These are phyloP conservation scores for Tephrocybe sp. DNA, from an alignment of 768 basidiomycete species.

Conservation along the genomic window DNA sequence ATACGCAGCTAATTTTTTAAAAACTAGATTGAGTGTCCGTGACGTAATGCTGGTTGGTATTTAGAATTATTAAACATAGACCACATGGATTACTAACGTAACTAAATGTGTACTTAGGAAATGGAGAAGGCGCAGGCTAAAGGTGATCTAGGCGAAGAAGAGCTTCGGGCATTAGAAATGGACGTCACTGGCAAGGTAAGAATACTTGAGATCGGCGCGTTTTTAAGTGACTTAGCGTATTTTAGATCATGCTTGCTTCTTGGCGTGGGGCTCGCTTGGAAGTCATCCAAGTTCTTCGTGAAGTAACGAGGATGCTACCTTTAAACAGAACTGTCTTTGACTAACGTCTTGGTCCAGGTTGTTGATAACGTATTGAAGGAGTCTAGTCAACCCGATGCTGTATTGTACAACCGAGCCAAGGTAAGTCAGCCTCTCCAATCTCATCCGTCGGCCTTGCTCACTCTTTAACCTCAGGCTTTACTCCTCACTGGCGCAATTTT, in stretches of 20 bases:
- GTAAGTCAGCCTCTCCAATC: constrained; percentile 32
- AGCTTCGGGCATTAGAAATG: constrained; percentile 82
- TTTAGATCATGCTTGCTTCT: constrained; percentile 88
- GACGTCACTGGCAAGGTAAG: constrained; percentile 88
- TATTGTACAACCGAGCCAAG: constrained; percentile 82
- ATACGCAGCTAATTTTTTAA: constrained; percentile 5
- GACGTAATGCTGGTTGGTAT: constrained; percentile 60
- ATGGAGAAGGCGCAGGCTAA: constrained; percentile 89
- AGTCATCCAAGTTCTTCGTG: constrained; percentile 85
- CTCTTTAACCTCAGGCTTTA: constrained; percentile 54
- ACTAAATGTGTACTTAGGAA: constrained; percentile 38
- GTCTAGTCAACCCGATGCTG: constrained; percentile 63
- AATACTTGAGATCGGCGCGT: not conserved
- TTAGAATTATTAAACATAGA: not conserved
- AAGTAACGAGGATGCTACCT: constrained; percentile 28
- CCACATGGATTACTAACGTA: not conserved
- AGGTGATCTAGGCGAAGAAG: constrained; percentile 86
- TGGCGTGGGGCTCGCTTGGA: constrained; percentile 98
- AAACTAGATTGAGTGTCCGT: constrained; percentile 63
- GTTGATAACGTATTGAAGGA: constrained; percentile 87
- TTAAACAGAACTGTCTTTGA: not conserved
- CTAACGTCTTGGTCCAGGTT: constrained; percentile 38
- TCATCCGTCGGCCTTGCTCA: not conserved
- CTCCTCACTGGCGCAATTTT: constrained; percentile 88
- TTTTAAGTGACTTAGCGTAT: not conserved